Percentiles rank a stretch among this genome's conserved stretches.
Evolutionary conservation across 2,329 filamentous ascomycete species (phyloP).

Genomic region (Cladophialophora immunda): DNA sequence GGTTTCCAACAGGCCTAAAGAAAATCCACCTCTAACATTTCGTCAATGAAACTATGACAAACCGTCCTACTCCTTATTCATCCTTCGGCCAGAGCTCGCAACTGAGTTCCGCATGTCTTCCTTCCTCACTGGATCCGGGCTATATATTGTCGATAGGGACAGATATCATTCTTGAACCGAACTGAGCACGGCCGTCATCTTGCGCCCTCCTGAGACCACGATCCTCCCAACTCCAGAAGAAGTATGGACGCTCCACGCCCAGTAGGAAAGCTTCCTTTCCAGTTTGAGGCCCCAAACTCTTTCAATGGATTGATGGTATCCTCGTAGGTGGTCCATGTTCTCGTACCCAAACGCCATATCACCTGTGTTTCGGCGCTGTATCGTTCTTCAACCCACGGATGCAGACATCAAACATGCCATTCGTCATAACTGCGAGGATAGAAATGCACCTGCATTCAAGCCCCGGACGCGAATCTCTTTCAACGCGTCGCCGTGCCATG

Average conservation of each 20-base stretch:
- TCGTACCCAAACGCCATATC: neutral
- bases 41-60: neutral
- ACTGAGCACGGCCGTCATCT: neutral
- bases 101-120: neutral
- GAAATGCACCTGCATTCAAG: neutral
- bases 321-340: neutral
- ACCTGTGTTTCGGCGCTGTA: neutral
- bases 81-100: neutral
- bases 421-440: neutral
- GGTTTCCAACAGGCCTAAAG: neutral
- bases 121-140: too few species aligned
- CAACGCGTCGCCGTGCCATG: neutral
- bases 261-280: neutral
- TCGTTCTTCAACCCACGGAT: neutral
- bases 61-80: neutral
- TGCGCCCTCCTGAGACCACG: neutral
- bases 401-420: neutral
- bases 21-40: neutral
- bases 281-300: neutral
- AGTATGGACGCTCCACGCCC: neutral
- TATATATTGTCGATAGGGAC: too few species aligned
- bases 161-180: too few species aligned
- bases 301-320: neutral
- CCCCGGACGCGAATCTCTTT: neutral
- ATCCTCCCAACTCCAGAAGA: neutral